A percentile compares a stretch with the other conserved stretches of the same genome.
These are phyloP conservation scores for Ochetophila trinervis DNA, from an alignment of 306 rosid species.

Conservation along the genomic window DNA sequence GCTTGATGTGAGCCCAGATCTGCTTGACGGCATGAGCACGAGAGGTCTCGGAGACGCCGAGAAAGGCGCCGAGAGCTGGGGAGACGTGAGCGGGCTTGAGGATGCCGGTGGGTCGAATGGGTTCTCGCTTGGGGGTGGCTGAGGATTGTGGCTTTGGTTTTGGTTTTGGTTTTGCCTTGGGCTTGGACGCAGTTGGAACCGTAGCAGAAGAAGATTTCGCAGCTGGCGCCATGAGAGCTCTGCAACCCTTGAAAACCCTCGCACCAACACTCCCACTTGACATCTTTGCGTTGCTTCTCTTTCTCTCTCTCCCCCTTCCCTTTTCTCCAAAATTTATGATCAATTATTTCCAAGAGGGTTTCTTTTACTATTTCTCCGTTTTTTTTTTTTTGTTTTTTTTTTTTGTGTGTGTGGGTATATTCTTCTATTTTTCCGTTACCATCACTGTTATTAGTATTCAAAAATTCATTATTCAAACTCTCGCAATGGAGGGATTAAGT, in stretches of 20 bases:
- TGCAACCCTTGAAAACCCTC: slow-evolving; percentile 36
- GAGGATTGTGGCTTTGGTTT: slow-evolving; percentile 6
- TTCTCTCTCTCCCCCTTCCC: neutral
- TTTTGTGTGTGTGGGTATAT: too few relatives aligned
- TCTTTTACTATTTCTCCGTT: too few relatives aligned
- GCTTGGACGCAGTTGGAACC: slow-evolving; percentile 13
- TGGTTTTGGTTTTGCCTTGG: slow-evolving; percentile 11
- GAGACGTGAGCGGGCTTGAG: slow-evolving; percentile 33
- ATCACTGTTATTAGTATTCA: too few relatives aligned
- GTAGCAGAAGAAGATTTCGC: slow-evolving; percentile 24
- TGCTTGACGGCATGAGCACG: slow-evolving; percentile 44
- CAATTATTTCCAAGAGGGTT: too few relatives aligned
- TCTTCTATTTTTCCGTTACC: too few relatives aligned
- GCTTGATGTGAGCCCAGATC: slow-evolving; percentile 50
- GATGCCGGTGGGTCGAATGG: slow-evolving; percentile 20
- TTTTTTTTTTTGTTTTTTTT: too few relatives aligned
- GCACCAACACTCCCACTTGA: too few relatives aligned
- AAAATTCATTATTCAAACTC: too few relatives aligned
- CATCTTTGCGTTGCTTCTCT: slow-evolving; percentile 3
- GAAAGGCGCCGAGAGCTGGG: slow-evolving; percentile 31
- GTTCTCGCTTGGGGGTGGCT: neutral
- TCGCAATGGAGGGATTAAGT: too few relatives aligned
- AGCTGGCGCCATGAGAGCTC: slow-evolving; percentile 26
- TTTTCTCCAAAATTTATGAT: too few relatives aligned
- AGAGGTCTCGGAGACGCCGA: slow-evolving; percentile 37